Conservation (phyloP, 164 flowering plant species). For the Sedum album region DNA sequence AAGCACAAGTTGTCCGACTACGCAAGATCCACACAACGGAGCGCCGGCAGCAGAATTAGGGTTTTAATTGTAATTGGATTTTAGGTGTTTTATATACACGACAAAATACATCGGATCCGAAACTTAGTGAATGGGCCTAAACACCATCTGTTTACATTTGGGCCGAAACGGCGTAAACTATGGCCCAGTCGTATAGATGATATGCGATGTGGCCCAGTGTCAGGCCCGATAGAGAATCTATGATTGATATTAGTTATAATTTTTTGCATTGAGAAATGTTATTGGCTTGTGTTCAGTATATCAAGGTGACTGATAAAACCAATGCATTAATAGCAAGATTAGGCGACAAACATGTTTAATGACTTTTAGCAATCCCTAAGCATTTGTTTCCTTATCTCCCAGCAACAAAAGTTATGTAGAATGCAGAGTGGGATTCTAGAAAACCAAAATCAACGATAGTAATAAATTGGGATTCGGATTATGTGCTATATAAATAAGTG, state of each 20-base stretch:
- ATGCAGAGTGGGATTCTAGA: background rate
- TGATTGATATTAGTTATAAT: too few relatives aligned
- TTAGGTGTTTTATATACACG: background rate
- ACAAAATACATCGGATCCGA: background rate
- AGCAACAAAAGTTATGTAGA: background rate
- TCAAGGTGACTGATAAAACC: background rate
- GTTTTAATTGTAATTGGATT: background rate
- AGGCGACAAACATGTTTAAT: constrained; percentile 4
- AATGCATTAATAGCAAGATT: background rate
- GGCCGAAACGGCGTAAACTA: too few relatives aligned
- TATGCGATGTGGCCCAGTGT: too few relatives aligned
- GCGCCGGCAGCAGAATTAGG: background rate
- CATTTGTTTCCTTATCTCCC: background rate
- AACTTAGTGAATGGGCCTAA: background rate
- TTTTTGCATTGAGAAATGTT: too few relatives aligned
- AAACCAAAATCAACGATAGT: background rate
- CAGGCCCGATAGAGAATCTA: too few relatives aligned
- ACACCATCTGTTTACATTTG: too few relatives aligned
- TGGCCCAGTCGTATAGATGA: too few relatives aligned
- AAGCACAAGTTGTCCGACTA: too few relatives aligned
- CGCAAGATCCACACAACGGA: too few relatives aligned
- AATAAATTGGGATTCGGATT: too few relatives aligned
- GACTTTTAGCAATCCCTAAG: background rate
- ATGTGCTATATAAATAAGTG: background rate
- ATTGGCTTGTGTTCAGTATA: too few relatives aligned